phyloP scores from a whole-genome alignment of 2,329 filamentous ascomycete genomes.

The Clarireedia monteithiana region DNA sequence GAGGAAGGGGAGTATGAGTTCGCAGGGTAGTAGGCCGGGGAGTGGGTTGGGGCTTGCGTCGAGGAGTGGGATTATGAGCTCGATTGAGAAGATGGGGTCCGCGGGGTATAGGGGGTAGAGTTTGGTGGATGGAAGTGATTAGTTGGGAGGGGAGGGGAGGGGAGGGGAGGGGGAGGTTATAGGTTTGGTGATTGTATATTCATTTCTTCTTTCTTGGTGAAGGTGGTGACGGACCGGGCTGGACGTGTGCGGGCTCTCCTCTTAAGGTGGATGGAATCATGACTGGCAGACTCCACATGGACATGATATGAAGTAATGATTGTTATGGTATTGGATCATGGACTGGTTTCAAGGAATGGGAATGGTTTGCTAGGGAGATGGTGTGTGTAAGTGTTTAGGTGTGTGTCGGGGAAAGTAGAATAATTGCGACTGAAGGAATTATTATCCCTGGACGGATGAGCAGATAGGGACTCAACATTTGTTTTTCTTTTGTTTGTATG shows the following conservation, averaged over 20 bases:
- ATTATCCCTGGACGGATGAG: too few relatives aligned
- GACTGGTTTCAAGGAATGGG: too few relatives aligned
- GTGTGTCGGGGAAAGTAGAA: too few relatives aligned
- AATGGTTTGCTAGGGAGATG: too few relatives aligned
- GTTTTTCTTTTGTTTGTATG: too few relatives aligned
- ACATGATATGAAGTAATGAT: too few relatives aligned
- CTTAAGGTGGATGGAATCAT: too few relatives aligned
- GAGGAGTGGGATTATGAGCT: constrained; percentile 71
- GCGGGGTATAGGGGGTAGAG: not conserved
- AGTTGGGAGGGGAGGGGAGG: not conserved
- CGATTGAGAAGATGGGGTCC: constrained; percentile 81
- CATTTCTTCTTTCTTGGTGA: not conserved
- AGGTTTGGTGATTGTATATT: constrained; percentile 9
- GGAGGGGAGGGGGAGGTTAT: not conserved
- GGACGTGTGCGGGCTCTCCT: not conserved
- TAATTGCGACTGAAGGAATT: too few relatives aligned
- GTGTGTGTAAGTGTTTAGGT: too few relatives aligned
- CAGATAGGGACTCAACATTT: too few relatives aligned
- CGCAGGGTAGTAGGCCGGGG: constrained; percentile 20
- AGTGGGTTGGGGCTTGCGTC: constrained; percentile 29
- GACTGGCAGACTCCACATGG: too few relatives aligned
- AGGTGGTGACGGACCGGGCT: not conserved
- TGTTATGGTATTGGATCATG: too few relatives aligned
- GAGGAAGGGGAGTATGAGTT: constrained; percentile 33
- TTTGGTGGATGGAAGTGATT: not conserved